phyloP scores from a whole-genome alignment of 2,329 filamentous ascomycete species.

The Hansfordia pulvinata region DNA sequence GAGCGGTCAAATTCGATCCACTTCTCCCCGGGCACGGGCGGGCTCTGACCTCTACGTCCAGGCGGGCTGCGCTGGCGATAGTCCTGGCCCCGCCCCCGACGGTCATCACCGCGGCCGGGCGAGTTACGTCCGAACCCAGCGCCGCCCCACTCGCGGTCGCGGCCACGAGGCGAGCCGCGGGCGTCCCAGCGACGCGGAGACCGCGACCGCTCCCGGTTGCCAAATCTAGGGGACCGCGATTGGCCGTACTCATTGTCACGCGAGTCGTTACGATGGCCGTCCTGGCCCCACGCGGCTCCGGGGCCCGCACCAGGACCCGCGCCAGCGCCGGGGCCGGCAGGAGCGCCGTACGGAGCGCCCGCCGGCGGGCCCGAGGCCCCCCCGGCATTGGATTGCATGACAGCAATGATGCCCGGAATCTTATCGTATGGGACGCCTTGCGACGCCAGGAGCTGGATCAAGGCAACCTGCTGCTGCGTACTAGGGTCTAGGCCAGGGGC shows the following conservation, averaged over 20 bases:
- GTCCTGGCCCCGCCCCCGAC: slow-evolving; percentile 43
- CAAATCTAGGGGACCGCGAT: slow-evolving; percentile 48
- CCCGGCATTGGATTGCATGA: slow-evolving; percentile 29
- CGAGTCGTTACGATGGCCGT: slow-evolving; percentile 24
- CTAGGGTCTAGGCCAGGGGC: slow-evolving; percentile 33
- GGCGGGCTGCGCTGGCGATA: slow-evolving; percentile 84
- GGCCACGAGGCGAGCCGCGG: slow-evolving; percentile 49
- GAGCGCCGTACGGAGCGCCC: slow-evolving; percentile 15
- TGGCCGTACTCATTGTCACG: slow-evolving; percentile 45
- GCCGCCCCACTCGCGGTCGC: slow-evolving; percentile 54
- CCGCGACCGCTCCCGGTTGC: slow-evolving; percentile 59
- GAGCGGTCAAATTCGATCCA: slow-evolving; percentile 68
- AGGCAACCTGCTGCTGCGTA: slow-evolving; percentile 56
- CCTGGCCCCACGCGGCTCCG: slow-evolving; percentile 20
- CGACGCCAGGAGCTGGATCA: slow-evolving; percentile 62
- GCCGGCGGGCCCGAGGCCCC: slow-evolving; percentile 17
- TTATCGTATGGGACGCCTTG: slow-evolving; percentile 69
- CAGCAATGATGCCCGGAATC: slow-evolving; percentile 47
- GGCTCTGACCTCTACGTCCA: slow-evolving; percentile 52
- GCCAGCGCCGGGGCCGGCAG: slow-evolving; percentile 25
- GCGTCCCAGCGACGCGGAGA: slow-evolving; percentile 66
- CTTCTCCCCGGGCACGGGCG: slow-evolving; percentile 40
- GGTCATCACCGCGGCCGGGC: slow-evolving; percentile 42
- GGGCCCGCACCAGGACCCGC: too few relatives aligned
- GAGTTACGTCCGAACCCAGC: slow-evolving; percentile 62